These are phyloP conservation scores for Zea luxurians DNA, from an alignment of 176 grass and related monocot genomes.

Conservation along the genomic window DNA sequence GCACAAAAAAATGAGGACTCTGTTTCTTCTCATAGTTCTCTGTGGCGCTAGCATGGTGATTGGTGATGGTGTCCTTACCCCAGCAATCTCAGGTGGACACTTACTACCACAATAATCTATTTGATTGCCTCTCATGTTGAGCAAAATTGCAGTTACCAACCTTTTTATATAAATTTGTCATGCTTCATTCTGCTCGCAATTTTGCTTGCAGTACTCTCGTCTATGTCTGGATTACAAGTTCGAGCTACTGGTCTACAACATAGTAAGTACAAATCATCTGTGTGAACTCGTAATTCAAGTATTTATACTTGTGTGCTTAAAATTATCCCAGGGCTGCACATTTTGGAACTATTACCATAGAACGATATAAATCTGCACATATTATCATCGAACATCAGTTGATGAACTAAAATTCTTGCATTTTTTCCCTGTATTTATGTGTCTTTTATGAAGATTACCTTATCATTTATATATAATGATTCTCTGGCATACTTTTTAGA, in stretches of 20 bases:
- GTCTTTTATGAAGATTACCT: neutral
- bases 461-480: conserved; percentile 20
- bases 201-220: conserved; percentile 77
- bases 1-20: conserved; percentile 66
- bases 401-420: conserved; percentile 7
- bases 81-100: conserved; percentile 84
- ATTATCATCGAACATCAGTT: neutral
- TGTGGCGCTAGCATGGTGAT: conserved; percentile 96
- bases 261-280: conserved; percentile 53
- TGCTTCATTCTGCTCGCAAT: conserved; percentile 33
- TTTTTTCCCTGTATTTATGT: neutral
- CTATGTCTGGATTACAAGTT: conserved; percentile 91
- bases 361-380: neutral
- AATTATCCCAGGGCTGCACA: neutral
- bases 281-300: neutral
- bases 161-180: conserved; percentile 26
- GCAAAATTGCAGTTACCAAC: conserved; percentile 10
- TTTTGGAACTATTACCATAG: neutral
- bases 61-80: conserved; percentile 92
- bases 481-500: conserved; percentile 18
- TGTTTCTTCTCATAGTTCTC: conserved; percentile 78
- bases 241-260: conserved; percentile 59
- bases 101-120: conserved; percentile 10
- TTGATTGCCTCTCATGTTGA: conserved; percentile 4
- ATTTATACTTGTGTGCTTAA: neutral